These are phyloP conservation scores for Scheffersomyces insectosa DNA, from an alignment of 1,139 yeast genomes.

Conservation along the genomic window DNA sequence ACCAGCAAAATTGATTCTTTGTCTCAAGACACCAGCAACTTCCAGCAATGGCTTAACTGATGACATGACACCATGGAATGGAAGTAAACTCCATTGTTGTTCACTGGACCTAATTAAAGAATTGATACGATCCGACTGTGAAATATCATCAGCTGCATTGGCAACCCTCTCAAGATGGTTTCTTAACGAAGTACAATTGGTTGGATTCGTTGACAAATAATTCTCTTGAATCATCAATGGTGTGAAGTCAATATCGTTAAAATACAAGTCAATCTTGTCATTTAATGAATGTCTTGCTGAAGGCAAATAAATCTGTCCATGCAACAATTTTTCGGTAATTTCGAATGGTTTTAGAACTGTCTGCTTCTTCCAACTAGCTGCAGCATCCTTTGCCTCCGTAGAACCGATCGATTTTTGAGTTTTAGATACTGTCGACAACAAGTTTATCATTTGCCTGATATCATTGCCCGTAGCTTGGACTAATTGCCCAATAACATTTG, in stretches of 20 bases:
- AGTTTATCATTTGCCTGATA: constrained; percentile 89
- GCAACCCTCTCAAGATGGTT: constrained; percentile 66
- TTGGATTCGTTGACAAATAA: constrained; percentile 68
- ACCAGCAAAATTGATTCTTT: constrained; percentile 75
- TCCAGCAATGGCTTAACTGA: constrained; percentile 78
- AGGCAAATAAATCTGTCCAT: constrained; percentile 60
- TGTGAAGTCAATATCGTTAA: constrained; percentile 91
- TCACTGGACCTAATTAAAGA: constrained; percentile 83
- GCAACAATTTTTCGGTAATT: constrained; percentile 70
- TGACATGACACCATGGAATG: constrained; percentile 87
- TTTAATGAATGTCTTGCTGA: constrained; percentile 58
- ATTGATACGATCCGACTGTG: constrained; percentile 80
- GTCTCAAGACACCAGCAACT: constrained; percentile 71
- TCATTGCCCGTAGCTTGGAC: constrained; percentile 87
- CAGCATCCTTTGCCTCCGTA: constrained; percentile 49
- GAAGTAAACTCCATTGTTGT: constrained; percentile 95
- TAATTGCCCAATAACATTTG: constrained; percentile 77
- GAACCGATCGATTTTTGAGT: constrained; percentile 64
- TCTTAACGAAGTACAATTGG: constrained; percentile 31
- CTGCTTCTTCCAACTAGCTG: constrained; percentile 83
- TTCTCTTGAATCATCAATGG: constrained; percentile 97
- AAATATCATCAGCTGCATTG: constrained; percentile 82
- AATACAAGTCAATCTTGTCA: constrained; percentile 86
- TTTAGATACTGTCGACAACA: constrained; percentile 79
- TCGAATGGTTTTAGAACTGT: constrained; percentile 92